These are phyloP conservation scores for Mortierella sp. DNA, from an alignment of 371 early-diverging fungal species.

Conservation along the genomic window DNA sequence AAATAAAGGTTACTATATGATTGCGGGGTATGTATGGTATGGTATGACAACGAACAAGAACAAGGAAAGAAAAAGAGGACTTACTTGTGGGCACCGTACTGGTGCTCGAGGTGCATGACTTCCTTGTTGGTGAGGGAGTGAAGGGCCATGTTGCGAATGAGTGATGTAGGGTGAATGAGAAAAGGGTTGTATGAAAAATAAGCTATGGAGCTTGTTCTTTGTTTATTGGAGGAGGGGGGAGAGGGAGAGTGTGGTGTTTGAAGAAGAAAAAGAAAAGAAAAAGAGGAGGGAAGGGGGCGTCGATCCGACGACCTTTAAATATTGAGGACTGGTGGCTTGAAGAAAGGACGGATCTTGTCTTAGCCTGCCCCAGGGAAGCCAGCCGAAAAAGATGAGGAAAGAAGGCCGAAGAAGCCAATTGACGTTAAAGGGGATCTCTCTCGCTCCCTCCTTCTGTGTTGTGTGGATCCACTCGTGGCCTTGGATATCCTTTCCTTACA, in stretches of 20 bases:
- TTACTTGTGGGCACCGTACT: conserved; percentile 91
- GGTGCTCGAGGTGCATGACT: conserved; percentile 78
- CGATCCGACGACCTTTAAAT: conserved; percentile 2
- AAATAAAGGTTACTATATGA: background rate
- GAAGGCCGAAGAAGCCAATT: background rate
- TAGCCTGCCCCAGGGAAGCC: conserved; percentile 9
- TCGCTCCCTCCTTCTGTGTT: too few relatives aligned
- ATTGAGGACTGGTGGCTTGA: background rate
- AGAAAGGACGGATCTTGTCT: background rate
- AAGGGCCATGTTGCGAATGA: conserved; percentile 2
- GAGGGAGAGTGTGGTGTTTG: background rate
- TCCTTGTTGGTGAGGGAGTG: conserved; percentile 63
- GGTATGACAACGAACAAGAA: background rate
- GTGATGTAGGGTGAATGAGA: background rate
- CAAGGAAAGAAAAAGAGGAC: conserved; percentile 22
- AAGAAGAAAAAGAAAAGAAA: conserved; percentile 13
- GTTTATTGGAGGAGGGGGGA: conserved; percentile 6
- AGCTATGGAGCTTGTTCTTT: background rate
- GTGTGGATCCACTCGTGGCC: background rate
- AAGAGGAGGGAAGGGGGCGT: background rate
- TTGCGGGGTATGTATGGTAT: background rate
- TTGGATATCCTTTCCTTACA: background rate
- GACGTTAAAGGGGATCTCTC: background rate
- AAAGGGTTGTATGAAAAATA: background rate
- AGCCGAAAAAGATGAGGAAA: background rate